A percentile compares a stretch with the other conserved stretches of the same genome.
Evolutionary conservation across 2,329 filamentous ascomycete species (phyloP).

Genomic region (Diplocarpon mali): DNA sequence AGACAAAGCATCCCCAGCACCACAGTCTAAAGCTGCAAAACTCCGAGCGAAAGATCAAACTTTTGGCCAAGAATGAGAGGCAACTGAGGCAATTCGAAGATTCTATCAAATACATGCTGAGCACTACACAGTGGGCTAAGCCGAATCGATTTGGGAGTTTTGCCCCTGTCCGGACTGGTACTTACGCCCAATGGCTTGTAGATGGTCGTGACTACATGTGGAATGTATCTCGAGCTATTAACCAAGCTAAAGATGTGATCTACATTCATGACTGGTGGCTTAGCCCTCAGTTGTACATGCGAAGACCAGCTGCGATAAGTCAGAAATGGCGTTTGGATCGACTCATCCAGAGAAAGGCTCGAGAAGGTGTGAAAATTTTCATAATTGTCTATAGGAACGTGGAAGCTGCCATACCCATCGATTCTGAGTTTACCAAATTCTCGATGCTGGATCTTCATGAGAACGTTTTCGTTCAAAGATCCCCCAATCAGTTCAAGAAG

Average conservation of each 20-base stretch:
- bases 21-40: constrained; percentile 85
- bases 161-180: constrained; percentile 74
- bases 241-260: constrained; percentile 93
- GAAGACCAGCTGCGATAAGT: constrained; percentile 85
- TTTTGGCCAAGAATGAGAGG: constrained; percentile 83
- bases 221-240: constrained; percentile 94
- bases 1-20: constrained; percentile 45
- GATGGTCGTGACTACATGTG: constrained; percentile 98
- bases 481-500: constrained; percentile 95
- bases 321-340: constrained; percentile 96
- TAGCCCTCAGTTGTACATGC: constrained; percentile 90
- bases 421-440: constrained; percentile 96
- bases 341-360: constrained; percentile 83
- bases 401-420: constrained; percentile 91
- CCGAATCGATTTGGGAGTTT: constrained; percentile 87
- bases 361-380: constrained; percentile 93
- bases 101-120: constrained; percentile 78
- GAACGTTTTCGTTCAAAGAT: constrained; percentile 92
- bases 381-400: constrained; percentile 98
- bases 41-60: constrained; percentile 81
- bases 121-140: constrained; percentile 71
- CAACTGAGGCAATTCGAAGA: constrained; percentile 88
- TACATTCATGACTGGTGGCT: constrained; percentile 99
- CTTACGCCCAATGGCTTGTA: constrained; percentile 92
- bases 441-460: constrained; percentile 89